These are phyloP conservation scores for Leucosporidium scottii DNA, from an alignment of 768 basidiomycete species.

Conservation along the genomic window DNA sequence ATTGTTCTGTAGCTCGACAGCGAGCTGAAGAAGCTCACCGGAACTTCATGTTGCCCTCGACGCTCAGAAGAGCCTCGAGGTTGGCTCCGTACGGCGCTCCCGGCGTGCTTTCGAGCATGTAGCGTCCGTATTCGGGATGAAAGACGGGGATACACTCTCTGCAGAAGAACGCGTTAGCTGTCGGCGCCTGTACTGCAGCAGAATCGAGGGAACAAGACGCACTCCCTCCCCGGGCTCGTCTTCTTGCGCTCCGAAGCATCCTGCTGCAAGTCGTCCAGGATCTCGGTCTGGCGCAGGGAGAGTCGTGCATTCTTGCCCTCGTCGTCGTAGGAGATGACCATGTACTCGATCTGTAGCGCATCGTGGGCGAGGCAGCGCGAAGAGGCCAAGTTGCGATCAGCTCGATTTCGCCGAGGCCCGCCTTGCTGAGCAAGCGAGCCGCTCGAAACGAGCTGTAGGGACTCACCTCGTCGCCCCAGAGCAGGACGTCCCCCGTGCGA, in stretches of 20 bases:
- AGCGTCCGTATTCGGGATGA: slow-evolving; percentile 96
- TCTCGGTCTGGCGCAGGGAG: slow-evolving; percentile 91
- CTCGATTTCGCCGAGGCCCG: background rate
- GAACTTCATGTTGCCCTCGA: slow-evolving; percentile 92
- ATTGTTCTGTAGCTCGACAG: background rate
- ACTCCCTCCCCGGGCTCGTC: slow-evolving; percentile 1
- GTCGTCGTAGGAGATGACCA: slow-evolving; percentile 81
- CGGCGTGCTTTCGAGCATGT: slow-evolving; percentile 97
- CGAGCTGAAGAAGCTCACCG: slow-evolving; percentile 49
- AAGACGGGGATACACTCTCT: slow-evolving; percentile 73
- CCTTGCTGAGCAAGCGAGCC: background rate
- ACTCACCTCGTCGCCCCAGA: slow-evolving; percentile 96
- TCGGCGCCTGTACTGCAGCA: background rate
- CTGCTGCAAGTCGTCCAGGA: slow-evolving; percentile 59
- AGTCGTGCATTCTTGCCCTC: slow-evolving; percentile 70
- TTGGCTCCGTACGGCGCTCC: slow-evolving; percentile 89
- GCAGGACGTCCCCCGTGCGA: slow-evolving; percentile 76
- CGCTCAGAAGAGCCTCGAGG: slow-evolving; percentile 74
- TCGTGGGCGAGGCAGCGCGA: background rate
- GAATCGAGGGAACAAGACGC: background rate
- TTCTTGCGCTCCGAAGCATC: slow-evolving; percentile 48
- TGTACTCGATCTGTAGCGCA: slow-evolving; percentile 73
- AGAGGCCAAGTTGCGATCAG: background rate
- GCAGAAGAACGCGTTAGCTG: slow-evolving; percentile 4
- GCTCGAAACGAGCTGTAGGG: background rate